These are phyloP conservation scores for Pichia phayaonensis DNA, from an alignment of 805 yeast species.

Conservation along the genomic window DNA sequence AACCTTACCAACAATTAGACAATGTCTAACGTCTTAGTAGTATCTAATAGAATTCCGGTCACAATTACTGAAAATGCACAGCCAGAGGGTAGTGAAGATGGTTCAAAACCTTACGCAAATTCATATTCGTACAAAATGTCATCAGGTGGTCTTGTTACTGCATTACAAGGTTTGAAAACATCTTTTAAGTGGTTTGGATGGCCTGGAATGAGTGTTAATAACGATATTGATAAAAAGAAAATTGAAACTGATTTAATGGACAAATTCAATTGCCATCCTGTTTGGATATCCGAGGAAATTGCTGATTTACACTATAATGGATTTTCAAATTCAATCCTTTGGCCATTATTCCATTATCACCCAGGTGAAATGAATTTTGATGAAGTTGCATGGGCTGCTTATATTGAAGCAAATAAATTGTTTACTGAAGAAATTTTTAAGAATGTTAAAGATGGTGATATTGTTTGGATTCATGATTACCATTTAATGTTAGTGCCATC, in stretches of 20 bases:
- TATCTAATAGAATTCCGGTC: constrained; percentile 92
- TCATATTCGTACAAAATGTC: constrained; percentile 83
- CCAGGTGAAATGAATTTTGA: constrained; percentile 99
- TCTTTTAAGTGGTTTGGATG: constrained; percentile 97
- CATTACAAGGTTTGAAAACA: constrained; percentile 83
- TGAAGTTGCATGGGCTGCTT: constrained; percentile 97
- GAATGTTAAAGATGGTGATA: constrained; percentile 70
- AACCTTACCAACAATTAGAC: not conserved
- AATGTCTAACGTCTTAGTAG: constrained; percentile 64
- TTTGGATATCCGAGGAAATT: constrained; percentile 76
- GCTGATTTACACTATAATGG: constrained; percentile 98
- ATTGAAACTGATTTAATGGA: constrained; percentile 65
- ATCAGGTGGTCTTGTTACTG: constrained; percentile 95
- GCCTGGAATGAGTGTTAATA: constrained; percentile 91
- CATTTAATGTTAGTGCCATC: constrained; percentile 93
- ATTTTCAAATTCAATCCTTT: constrained; percentile 84
- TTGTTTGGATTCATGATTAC: constrained; percentile 97
- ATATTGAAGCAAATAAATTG: constrained; percentile 80
- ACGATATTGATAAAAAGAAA: constrained; percentile 49
- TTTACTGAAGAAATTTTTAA: constrained; percentile 71
- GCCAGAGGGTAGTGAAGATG: constrained; percentile 22
- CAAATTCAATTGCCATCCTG: constrained; percentile 85
- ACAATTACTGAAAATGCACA: constrained; percentile 50
- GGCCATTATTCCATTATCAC: constrained; percentile 98
- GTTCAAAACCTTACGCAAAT: constrained; percentile 21